Base-by-base conservation (phyloP, 495 filamentous ascomycete genomes). In the Viridothelium virens region DNA sequence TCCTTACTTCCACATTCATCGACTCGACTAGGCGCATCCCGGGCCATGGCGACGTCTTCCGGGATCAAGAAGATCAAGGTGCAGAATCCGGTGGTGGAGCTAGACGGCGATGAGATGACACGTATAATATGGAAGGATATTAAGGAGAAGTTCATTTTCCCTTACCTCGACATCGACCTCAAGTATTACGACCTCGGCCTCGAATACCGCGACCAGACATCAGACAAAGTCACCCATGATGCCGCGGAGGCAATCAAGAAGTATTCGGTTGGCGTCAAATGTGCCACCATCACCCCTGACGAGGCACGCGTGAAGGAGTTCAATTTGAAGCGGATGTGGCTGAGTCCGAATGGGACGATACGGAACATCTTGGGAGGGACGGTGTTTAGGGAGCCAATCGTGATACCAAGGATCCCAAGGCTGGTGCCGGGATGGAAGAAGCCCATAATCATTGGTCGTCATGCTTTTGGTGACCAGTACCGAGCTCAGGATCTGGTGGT, bases 71-170 rank as follows among this genome's bases (percentile, higher is more conserved):
- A 96, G 86, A 97, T 97, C 82, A 91, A 94, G 83, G 92, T 97
- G 76, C 88, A 92, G 85, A 97, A 95, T 79, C 94, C 94, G 67
- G 86, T 98, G 74, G 94, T 98, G 77, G 82, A 83, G 77, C 83
- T 98, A 74, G 94, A 98, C 77, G 94, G 94, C 72, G 94, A 98
- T 83, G 94, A 98, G 81, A 98, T 98, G 94, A 98, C 94, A 67
- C 84, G 94, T 72, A 91, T 98, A 72, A 98, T 98, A 80, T 98
- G 94, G 94, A 81, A 97, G 80, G 87, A 91, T 74, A 98, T 98
- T 82, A 96, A 96, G 82, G 86, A 97, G 76, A 96, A 94, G 77
- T 85, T 88, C 74, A 70, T 84, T 70, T 70, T 63, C 56, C 67
- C 71, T 53, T 97, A 92, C 81, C 89, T 98, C 48, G 90, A 95